Conservation (phyloP, 2,329 filamentous ascomycete genomes). For the Alternaria metachromatica region DNA sequence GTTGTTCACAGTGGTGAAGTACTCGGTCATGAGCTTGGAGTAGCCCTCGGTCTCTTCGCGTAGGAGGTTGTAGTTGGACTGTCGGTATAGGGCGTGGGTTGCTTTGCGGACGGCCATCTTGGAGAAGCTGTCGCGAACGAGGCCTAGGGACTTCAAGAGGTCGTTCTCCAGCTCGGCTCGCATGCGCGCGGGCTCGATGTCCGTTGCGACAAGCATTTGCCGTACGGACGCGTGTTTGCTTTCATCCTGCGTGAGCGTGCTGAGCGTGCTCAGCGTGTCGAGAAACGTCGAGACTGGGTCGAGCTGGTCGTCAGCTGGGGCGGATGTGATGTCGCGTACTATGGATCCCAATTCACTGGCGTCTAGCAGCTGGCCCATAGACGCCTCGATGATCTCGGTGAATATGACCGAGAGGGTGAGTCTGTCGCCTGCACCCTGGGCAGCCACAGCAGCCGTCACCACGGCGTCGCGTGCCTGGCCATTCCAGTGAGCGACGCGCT, state of each 20-base stretch:
- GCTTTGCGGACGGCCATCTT: conserved; percentile 86
- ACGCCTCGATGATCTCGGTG: conserved; percentile 82
- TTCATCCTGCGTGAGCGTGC: conserved; percentile 77
- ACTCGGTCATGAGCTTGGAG: conserved; percentile 92
- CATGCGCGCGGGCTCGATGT: conserved; percentile 74
- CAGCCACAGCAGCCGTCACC: conserved; percentile 68
- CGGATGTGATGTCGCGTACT: conserved; percentile 74
- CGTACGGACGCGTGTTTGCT: conserved; percentile 65
- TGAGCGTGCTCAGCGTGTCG: conserved; percentile 80
- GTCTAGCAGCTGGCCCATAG: conserved; percentile 71
- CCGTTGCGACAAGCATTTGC: conserved; percentile 74
- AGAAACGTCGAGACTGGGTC: conserved; percentile 70
- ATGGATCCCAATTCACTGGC: conserved; percentile 73
- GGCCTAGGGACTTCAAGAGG: conserved; percentile 74
- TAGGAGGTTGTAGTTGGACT: conserved; percentile 95
- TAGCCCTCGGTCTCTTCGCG: conserved; percentile 97
- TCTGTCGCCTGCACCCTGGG: conserved; percentile 71
- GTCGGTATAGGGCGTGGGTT: conserved; percentile 91
- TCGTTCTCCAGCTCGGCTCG: conserved; percentile 82
- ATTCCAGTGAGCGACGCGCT: conserved; percentile 71
- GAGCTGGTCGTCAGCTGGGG: conserved; percentile 55
- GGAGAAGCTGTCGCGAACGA: conserved; percentile 85
- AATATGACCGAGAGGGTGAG: conserved; percentile 75
- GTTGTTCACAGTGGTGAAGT: conserved; percentile 85
- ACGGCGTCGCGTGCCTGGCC: conserved; percentile 70